Base-by-base conservation (phyloP, 2,329 filamentous ascomycete genomes). In the Cladosporium velox region DNA sequence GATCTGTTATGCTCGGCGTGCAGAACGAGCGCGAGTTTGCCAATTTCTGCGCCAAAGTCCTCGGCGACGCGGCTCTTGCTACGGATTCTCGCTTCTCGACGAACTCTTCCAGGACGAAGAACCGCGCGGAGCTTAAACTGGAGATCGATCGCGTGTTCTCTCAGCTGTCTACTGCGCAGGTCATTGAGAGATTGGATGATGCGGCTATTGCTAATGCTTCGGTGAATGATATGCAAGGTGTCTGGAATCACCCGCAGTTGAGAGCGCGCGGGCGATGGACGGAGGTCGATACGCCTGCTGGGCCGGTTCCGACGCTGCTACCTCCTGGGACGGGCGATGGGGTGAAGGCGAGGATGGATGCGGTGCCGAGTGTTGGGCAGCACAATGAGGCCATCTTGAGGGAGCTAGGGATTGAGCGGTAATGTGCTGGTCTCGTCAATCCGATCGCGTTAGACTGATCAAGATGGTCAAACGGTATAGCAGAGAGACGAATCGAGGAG, bases 1-100 rank as follows among this genome's bases (percentile, higher is more conserved):
- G 55, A 3, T 79, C 80, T 0, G 83, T 86, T 24, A 85, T 85
- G 81, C 73, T 86, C 4, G 84, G 83, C 0, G 77, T 86, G 8
- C 84, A 86, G 67, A 86, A 86, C 64, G 84, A 85, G 73, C 76
- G 83, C 3, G 84, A 86, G 68, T 85, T 83, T 82, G 73, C 69
- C 1, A 82, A 75, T 4, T 78, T 86, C 12, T 85, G 83, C 67
- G 70, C 73, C 0, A 72, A 77, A 3, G 83, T 85, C 1, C 74
- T 86, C 3, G 77, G 72, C 0, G 73, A 81, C 51, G 74, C 77
- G 0, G 74, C 73, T 0, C 67, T 85, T 0, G 79, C 79, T 0
- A 76, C 73, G 1, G 82, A 86, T 58, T 63, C 75, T 34, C 77
- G 82, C 0, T 62, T 62, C 11, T 26, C 28, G 1, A 26, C 59